These are phyloP conservation scores for Pyrrhoderma noxium DNA, from an alignment of 1,284 basidiomycete genomes.

Conservation along the genomic window DNA sequence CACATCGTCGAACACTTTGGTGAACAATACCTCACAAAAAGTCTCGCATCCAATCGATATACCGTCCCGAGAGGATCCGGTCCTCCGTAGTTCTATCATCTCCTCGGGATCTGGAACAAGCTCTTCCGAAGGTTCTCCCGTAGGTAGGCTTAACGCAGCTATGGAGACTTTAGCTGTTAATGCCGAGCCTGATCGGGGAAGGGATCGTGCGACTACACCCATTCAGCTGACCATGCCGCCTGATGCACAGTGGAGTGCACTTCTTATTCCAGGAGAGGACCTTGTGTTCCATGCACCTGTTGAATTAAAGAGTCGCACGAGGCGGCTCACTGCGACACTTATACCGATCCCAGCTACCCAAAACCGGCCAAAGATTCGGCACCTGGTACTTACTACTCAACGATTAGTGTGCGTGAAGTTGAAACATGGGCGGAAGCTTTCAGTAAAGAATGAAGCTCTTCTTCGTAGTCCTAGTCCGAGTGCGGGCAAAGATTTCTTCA, in stretches of 20 bases:
- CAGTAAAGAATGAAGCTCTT: conserved; percentile 44
- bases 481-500: background rate
- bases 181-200: conserved; percentile 35
- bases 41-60: conserved; percentile 26
- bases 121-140: conserved; percentile 43
- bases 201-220: conserved; percentile 48
- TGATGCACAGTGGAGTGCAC: conserved; percentile 23
- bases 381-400: conserved; percentile 51
- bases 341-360: conserved; percentile 46
- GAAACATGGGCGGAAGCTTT: conserved; percentile 30
- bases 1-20: background rate
- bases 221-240: conserved; percentile 42
- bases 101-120: conserved; percentile 31
- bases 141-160: conserved; percentile 32
- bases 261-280: conserved; percentile 44
- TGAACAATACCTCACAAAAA: background rate
- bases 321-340: conserved; percentile 52
- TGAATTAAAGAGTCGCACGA: conserved; percentile 45
- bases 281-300: conserved; percentile 46
- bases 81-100: conserved; percentile 2
- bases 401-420: conserved; percentile 53
- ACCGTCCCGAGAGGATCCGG: conserved; percentile 19
- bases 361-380: conserved; percentile 45
- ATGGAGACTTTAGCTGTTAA: conserved; percentile 27
- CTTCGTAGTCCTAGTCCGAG: conserved; percentile 28